A percentile compares a stretch with the other conserved stretches of the same genome.
phyloP scores from a whole-genome alignment of 2,329 filamentous ascomycete genomes.

The Talaromyces albobiverticillius region DNA sequence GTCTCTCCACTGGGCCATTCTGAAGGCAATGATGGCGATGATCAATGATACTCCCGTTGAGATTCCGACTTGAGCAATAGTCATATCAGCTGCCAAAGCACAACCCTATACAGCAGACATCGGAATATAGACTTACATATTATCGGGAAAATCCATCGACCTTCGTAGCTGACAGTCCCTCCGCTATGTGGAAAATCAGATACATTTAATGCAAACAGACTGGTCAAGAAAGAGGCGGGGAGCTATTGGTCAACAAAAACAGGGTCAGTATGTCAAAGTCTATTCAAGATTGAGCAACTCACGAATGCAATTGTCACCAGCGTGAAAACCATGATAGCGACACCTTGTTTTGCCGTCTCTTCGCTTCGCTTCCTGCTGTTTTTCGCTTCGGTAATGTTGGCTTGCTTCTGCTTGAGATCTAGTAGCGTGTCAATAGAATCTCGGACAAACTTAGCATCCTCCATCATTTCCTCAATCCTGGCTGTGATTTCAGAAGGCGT shows the following conservation, averaged over 20 bases:
- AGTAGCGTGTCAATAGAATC: background rate
- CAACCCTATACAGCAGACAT: background rate
- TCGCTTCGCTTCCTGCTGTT: background rate
- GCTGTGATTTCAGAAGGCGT: slow-evolving; percentile 1
- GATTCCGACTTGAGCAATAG: background rate
- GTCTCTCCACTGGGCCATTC: background rate
- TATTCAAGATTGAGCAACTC: background rate
- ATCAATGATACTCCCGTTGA: background rate
- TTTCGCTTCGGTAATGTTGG: background rate
- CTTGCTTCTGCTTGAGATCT: background rate
- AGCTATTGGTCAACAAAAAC: background rate
- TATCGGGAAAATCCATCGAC: slow-evolving; percentile 1
- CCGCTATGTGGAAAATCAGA: background rate
- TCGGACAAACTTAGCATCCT: slow-evolving; percentile 15
- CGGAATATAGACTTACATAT: background rate
- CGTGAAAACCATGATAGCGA: background rate
- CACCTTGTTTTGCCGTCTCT: background rate
- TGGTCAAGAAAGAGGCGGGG: background rate
- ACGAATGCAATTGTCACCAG: background rate
- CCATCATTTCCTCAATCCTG: slow-evolving; percentile 15
- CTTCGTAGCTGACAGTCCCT: background rate
- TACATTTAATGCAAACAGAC: slow-evolving; percentile 3
- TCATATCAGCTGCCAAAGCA: background rate
- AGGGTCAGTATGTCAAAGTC: background rate
- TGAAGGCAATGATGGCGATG: background rate